Evolutionary conservation across 1,284 basidiomycete genomes (phyloP).

Genomic region (Phylloporus gajari): DNA sequence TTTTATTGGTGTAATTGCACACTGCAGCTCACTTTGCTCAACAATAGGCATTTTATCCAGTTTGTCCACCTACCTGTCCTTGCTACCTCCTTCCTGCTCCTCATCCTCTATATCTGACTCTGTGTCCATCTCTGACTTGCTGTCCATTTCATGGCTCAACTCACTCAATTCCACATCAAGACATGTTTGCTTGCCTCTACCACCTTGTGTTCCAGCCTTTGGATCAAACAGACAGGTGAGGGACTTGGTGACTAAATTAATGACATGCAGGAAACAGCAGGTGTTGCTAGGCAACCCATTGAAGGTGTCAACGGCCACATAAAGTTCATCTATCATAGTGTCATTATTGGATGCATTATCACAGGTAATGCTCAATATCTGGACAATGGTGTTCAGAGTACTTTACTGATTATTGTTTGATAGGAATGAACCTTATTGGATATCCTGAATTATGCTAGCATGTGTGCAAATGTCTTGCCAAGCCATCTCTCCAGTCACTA

Average conservation of each 20-base stretch:
- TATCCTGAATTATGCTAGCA: background rate
- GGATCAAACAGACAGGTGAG: background rate
- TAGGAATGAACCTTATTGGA: no score
- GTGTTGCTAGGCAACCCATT: no score
- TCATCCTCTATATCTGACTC: no score
- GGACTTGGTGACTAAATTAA: background rate
- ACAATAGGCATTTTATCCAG: background rate
- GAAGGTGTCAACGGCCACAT: background rate
- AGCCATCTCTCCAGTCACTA: no score
- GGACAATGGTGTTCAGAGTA: no score
- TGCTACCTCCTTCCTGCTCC: background rate
- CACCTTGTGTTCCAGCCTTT: no score
- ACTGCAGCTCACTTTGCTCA: background rate
- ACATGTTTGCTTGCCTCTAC: no score
- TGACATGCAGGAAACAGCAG: background rate
- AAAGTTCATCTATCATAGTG: no score
- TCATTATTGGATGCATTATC: no score
- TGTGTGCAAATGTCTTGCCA: background rate
- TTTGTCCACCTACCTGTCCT: slow-evolving; percentile 13
- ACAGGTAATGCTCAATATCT: no score
- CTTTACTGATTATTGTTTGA: no score
- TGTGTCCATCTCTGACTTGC: background rate
- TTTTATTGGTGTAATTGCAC: background rate
- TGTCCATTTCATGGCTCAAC: background rate
- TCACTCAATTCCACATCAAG: background rate